Conservation (phyloP, 1,284 basidiomycete species). For the Melampsora americana region DNA sequence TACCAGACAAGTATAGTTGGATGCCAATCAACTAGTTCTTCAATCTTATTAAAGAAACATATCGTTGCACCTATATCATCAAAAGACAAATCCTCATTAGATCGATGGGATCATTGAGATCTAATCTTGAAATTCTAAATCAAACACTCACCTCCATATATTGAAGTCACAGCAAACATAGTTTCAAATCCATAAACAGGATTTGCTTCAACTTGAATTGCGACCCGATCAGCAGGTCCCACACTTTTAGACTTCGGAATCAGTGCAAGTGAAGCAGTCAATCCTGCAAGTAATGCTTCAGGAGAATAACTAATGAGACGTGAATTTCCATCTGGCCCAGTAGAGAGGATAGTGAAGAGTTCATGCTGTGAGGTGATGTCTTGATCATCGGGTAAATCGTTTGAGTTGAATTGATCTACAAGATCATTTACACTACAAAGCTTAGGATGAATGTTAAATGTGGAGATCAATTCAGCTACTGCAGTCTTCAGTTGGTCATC, state of each 20-base stretch:
- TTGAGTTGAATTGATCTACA: not conserved
- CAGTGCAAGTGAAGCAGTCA: conserved; percentile 22
- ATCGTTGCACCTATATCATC: conserved; percentile 19
- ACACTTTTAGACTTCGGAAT: conserved; percentile 14
- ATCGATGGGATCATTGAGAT: not conserved
- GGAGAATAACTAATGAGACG: not conserved
- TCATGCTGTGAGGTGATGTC: not conserved
- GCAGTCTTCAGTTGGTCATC: not conserved
- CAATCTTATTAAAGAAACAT: conserved; percentile 24
- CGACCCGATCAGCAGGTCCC: conserved; percentile 10
- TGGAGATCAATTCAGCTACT: not conserved
- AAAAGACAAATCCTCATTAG: not conserved
- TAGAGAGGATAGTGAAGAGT: not conserved
- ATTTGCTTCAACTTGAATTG: not conserved
- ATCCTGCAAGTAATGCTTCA: conserved; percentile 27
- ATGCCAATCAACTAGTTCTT: conserved; percentile 26
- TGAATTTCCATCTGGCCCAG: not conserved
- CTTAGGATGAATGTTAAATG: conserved; percentile 3
- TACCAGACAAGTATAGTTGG: conserved; percentile 33
- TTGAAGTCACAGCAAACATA: conserved; percentile 6
- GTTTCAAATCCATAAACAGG: conserved; percentile 13
- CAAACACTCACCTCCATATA: conserved; percentile 21
- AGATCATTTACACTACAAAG: not conserved
- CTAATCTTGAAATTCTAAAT: not conserved
- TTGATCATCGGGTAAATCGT: not conserved